Base-by-base conservation (phyloP, 331 rosid genomes). In the Quercus tomentella region DNA sequence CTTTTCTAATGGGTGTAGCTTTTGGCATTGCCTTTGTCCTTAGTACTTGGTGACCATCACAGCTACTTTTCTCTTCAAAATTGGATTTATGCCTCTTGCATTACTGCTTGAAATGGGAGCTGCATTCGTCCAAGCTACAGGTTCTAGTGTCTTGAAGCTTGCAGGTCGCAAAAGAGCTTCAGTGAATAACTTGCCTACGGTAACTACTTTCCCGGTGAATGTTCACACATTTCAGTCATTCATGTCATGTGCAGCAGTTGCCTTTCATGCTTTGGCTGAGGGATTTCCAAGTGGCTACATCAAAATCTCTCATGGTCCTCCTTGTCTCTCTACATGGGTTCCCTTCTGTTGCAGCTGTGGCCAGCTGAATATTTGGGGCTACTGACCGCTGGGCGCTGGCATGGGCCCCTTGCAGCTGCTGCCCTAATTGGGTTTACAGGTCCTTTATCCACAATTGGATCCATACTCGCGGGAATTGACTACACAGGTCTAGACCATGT, bases 271-370 rank as follows among this genome's bases (percentile, higher is more conserved):
- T 26, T 77, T 91, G 84, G 98, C 98, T 1, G 99, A 96, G 88
- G 99, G 98, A 60, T 94, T 96, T 62, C 98, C 99, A 1, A 54
- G 99, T 96, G 17, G 99, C 99, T 31, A 94, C 99, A 14, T 98
- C 99, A 60, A 91, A 96, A 84, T 97, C 99, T 22, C 97, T 91
- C 84, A 93, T 91, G 89, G 97, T 96, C 80, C 99, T 96, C 79
- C 99, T 98, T 1, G 98, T 93, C 83, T 96, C 99, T 75, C 88
- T 96, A 22, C 98, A 96, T 0, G 99, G 99, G 15, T 96, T 96
- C 67, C 97, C 99, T 74, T 90, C 97, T 18, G 98, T 97, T 15
- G 98, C 98, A 35, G 98, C 97, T n/a, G 99, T 96, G 70, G 99
- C 99, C 33, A 93, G 98, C 87, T 96, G 98, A 83, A 88, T 96